Evolutionary conservation across 768 basidiomycete genomes (phyloP).

Genomic region (Kockovaella imperatae): DNA sequence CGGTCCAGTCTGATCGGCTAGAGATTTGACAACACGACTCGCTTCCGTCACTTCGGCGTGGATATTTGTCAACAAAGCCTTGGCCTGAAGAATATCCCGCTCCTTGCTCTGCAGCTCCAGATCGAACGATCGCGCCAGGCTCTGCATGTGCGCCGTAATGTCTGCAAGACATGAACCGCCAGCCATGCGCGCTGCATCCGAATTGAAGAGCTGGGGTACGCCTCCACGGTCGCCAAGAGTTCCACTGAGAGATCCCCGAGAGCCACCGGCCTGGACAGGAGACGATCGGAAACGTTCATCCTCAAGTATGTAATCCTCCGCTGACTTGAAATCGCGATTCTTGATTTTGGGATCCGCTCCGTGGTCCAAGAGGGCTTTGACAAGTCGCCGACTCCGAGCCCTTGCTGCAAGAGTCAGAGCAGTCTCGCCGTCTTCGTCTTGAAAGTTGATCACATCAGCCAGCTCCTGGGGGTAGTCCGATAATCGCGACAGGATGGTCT

Average conservation of each 20-base stretch:
- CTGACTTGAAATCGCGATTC: constrained; percentile 90
- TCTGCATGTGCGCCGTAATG: constrained; percentile 75
- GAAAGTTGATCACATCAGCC: constrained; percentile 97
- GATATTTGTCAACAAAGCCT: constrained; percentile 73
- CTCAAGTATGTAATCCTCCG: constrained; percentile 97
- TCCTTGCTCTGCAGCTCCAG: constrained; percentile 86
- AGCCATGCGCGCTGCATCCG: constrained; percentile 73
- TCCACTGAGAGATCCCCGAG: neutral
- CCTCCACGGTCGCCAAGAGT: constrained; percentile 3
- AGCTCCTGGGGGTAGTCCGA: constrained; percentile 91
- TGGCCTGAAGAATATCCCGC: constrained; percentile 80
- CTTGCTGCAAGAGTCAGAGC: constrained; percentile 93
- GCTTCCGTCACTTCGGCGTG: constrained; percentile 74
- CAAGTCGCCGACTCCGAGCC: constrained; percentile 87
- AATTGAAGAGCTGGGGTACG: constrained; percentile 68
- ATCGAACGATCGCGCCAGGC: constrained; percentile 81
- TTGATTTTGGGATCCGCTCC: constrained; percentile 91
- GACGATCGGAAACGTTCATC: constrained; percentile 94
- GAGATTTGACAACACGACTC: constrained; percentile 50
- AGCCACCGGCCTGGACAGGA: constrained; percentile 57
- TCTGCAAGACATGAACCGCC: constrained; percentile 78
- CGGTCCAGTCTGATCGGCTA: constrained; percentile 22
- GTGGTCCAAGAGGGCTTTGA: constrained; percentile 90
- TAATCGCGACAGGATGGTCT: constrained; percentile 78
- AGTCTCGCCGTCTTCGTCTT: constrained; percentile 97